phyloP scores from a whole-genome alignment of 1,284 basidiomycete species.

The Trichosporon asahii region DNA sequence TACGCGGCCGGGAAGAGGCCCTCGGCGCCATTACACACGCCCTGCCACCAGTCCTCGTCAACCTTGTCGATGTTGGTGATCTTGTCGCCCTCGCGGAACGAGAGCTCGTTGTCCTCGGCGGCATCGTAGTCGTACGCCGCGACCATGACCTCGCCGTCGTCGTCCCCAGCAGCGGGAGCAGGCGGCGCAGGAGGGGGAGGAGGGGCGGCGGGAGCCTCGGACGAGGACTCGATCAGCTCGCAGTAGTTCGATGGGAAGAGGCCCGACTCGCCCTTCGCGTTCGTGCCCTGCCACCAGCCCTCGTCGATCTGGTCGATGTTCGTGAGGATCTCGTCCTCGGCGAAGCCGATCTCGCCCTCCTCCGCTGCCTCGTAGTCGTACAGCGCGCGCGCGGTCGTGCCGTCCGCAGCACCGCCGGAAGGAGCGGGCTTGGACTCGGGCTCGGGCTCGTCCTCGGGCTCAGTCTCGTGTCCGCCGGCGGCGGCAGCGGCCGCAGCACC shows the following conservation, averaged over 20 bases:
- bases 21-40: constrained; percentile 62
- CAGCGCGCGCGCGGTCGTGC: constrained; percentile 56
- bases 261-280: constrained; percentile 65
- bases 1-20: constrained; percentile 71
- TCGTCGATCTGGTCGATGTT: constrained; percentile 80
- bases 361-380: constrained; percentile 70
- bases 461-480: not conserved
- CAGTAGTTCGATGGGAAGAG: constrained; percentile 72
- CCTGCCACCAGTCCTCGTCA: constrained; percentile 85
- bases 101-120: constrained; percentile 81
- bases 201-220: constrained; percentile 44
- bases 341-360: constrained; percentile 70
- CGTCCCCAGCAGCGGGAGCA: constrained; percentile 35
- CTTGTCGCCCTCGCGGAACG: constrained; percentile 74
- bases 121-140: constrained; percentile 63
- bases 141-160: constrained; percentile 28
- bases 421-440: not conserved
- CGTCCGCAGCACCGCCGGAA: constrained; percentile 19
- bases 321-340: constrained; percentile 76
- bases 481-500: constrained; percentile 12
- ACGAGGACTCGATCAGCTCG: constrained; percentile 57
- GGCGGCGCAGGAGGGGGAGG: constrained; percentile 38
- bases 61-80: constrained; percentile 58
- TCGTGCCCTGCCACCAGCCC: constrained; percentile 75
- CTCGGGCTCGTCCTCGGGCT: constrained; percentile 10